Evolutionary conservation across 129 eudicot species (phyloP), one percentile per base, ranked within the genome.

Genomic region (Rutidosis leptorrhynchoides): DNA sequence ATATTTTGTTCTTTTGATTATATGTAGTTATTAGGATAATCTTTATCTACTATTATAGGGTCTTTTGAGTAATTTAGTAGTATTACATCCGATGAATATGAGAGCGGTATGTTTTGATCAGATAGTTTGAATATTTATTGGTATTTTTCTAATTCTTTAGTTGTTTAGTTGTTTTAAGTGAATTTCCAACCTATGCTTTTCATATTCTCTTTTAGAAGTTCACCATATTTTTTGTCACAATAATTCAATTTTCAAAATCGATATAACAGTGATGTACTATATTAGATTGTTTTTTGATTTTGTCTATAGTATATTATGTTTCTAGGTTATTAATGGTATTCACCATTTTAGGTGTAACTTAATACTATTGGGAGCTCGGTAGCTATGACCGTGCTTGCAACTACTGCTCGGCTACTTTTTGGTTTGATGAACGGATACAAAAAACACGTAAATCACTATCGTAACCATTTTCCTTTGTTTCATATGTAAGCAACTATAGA

Each of bases 111-210:
- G 57, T 71, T 57, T 64, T 64, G 71, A 65, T 48, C 26, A 62
- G 58, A 70, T 56, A 43, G 56, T 71, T 75, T 75, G 79, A 67
- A 35, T 4, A 6, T 66, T 11, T 49, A 43, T 58, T 54, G 65
- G 21, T 56, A 60, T 61, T 33, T 62, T 67, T 32, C 33, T 59
- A 52, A 58, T 62, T 46, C 33, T 49, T 15, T 59, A 43, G 51
- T 51, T 58, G 78, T 75, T 60, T 68, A 35, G 48, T 67, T 59
- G 26, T 67, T 60, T 60, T 22, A 60, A 11, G 46, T 67, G 62
- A 30, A 75, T 17, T 59, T 60, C 43, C 64, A 60, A 15, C 63
- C 48, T 48, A 28, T 17, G 19, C 27, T 26, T 68, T 8, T 46
- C 11, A 29, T 7, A 16, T 74, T 23, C 8, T 32, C 48, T 48